These are phyloP conservation scores for Malassezia yamatoensis DNA, from an alignment of 1,284 basidiomycete species.

Conservation along the genomic window DNA sequence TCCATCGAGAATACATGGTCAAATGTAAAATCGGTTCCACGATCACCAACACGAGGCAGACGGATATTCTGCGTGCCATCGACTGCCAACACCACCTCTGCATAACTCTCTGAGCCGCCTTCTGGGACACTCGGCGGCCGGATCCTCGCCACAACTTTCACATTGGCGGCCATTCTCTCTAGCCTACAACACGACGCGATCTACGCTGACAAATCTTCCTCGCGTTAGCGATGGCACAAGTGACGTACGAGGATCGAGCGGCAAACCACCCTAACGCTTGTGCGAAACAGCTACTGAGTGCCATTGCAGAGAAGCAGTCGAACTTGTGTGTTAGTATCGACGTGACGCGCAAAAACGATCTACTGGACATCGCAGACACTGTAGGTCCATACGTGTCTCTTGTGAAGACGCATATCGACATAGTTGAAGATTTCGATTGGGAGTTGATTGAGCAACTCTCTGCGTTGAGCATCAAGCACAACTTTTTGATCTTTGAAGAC, in stretches of 20 bases:
- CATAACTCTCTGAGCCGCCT: not conserved
- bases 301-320: conserved; percentile 75
- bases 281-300: conserved; percentile 57
- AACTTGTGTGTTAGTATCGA: conserved; percentile 95
- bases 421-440: conserved; percentile 79
- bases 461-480: conserved; percentile 65
- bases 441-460: conserved; percentile 64
- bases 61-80: conserved; percentile 11
- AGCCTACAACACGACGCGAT: not conserved
- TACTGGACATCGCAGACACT: conserved; percentile 73
- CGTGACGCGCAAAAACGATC: conserved; percentile 69
- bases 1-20: conserved; percentile 92
- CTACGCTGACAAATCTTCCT: conserved; percentile 1
- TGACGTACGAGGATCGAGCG: conserved; percentile 31
- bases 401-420: conserved; percentile 97
- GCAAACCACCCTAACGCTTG: conserved; percentile 32
- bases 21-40: conserved; percentile 62
- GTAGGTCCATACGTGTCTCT: conserved; percentile 84
- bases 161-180: conserved; percentile 13
- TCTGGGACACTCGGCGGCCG: conserved; percentile 7
- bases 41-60: conserved; percentile 5
- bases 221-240: conserved; percentile 2
- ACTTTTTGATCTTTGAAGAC: conserved; percentile 97
- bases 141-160: conserved; percentile 17
- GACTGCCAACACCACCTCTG: conserved; percentile 8